A percentile compares a stretch with the other conserved stretches of the same genome.
Evolutionary conservation across 1,139 yeast species (phyloP).

Genomic region (Saccharomyces hybrid): DNA sequence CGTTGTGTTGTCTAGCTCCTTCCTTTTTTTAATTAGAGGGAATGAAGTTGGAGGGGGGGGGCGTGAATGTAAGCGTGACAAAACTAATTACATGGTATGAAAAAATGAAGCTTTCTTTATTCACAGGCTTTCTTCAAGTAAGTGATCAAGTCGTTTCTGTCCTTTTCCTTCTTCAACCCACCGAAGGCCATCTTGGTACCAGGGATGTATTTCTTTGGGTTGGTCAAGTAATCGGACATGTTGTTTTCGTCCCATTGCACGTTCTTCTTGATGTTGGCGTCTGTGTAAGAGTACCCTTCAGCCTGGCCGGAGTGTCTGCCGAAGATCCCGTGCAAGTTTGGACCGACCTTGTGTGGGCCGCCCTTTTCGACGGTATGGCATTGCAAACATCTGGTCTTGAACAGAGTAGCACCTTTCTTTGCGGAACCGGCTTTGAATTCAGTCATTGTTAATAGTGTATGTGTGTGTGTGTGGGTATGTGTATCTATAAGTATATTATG

Average conservation of each 20-base stretch:
- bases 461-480: too few species aligned
- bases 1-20: background rate
- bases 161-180: slow-evolving; percentile 98
- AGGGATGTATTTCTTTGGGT: slow-evolving; percentile 99
- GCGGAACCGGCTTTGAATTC: slow-evolving; percentile 54
- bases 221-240: slow-evolving; percentile 91
- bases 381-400: slow-evolving; percentile 98
- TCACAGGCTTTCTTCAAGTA: slow-evolving; percentile 65
- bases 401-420: slow-evolving; percentile 96
- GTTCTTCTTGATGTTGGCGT: slow-evolving; percentile 96
- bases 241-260: slow-evolving; percentile 82
- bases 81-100: background rate
- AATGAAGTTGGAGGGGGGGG: background rate
- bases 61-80: slow-evolving; percentile 1
- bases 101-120: too few species aligned
- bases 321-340: slow-evolving; percentile 90
- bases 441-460: slow-evolving; percentile 6
- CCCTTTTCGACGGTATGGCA: slow-evolving; percentile 96
- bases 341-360: slow-evolving; percentile 98
- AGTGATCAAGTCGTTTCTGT: slow-evolving; percentile 92
- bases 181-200: slow-evolving; percentile 99
- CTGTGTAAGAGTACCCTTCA: slow-evolving; percentile 91
- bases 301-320: slow-evolving; percentile 92
- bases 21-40: background rate
- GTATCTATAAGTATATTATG: too few species aligned